Base-by-base conservation (phyloP, 106 monocot species). In the Phalaenopsis equestris region DNA sequence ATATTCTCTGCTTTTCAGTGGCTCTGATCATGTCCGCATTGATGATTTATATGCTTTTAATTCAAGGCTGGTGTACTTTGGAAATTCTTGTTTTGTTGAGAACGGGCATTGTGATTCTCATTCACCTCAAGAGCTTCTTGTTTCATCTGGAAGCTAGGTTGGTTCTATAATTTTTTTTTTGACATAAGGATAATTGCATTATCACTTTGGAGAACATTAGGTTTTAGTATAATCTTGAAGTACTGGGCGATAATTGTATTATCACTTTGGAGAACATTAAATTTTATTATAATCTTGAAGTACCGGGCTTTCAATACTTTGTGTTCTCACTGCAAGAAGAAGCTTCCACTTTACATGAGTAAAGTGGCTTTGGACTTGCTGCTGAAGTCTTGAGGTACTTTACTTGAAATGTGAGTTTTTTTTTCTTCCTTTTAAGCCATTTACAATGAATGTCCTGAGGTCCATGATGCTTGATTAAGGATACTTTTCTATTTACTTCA, bases 101-200 rank as follows among this genome's bases (percentile, higher is more conserved):
- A 81, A 42, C 77, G 74, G 42, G 23, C 82, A 37, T 65, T 24
- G 67, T 42, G 47, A 30, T 5, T 85, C 76, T 79, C 83, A 87
- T 79, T 61, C 30, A 2, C 61, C 76, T 30, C 74, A 64, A 76
- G 79, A 86, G 41, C 77, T 86, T 77, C 79, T 86, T 61, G 19
- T 73, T 67, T 84, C 84, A 78, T 78, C 65, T 18, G 81, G 47
- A 58, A 76, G 24, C 37, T 89, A 89, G 80, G 39, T 72, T 36
- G 74, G 6, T 19, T 1, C n/a, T 14, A 17, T 75, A 43, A 43
- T n/a, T 75, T 75, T 7, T 19, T 0, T 1, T 45, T 4, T 45
- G 7, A 45, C 43, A 19, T 42, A 45, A 43, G 43, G 74, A 45
- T 43, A 19, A 75, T 19, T 45, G 43, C 74, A 75, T 43, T 45